Evolutionary conservation across 2,329 filamentous ascomycete genomes (phyloP).

Genomic region (Rutstroemia sp.): DNA sequence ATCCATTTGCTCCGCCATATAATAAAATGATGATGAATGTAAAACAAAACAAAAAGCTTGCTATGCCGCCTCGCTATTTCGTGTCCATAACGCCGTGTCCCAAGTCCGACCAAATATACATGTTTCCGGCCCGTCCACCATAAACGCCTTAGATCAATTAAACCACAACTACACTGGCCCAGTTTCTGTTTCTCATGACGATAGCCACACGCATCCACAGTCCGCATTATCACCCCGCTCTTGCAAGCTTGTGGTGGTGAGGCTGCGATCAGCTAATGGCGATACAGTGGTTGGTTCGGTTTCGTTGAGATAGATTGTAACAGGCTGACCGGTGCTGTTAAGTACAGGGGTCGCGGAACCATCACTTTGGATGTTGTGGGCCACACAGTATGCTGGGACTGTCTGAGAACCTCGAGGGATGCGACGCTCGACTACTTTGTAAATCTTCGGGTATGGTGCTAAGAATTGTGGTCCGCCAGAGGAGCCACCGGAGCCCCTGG

Average conservation of each 20-base stretch:
- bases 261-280: slow-evolving; percentile 8
- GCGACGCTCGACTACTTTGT: slow-evolving; percentile 61
- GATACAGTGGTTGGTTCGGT: slow-evolving; percentile 18
- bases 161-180: background rate
- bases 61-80: background rate
- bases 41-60: background rate
- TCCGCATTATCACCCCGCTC: background rate
- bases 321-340: slow-evolving; percentile 21
- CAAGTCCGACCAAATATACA: background rate
- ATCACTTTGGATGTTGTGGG: slow-evolving; percentile 52
- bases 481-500: too few species aligned
- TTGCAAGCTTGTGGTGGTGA: background rate
- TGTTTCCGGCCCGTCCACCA: background rate
- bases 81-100: background rate
- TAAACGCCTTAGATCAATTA: background rate
- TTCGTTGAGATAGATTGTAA: slow-evolving; percentile 25
- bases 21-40: too few species aligned
- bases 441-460: slow-evolving; percentile 44
- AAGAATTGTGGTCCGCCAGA: slow-evolving; percentile 18
- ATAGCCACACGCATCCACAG: slow-evolving; percentile 13
- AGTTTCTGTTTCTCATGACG: slow-evolving; percentile 2
- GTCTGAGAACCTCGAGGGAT: slow-evolving; percentile 18
- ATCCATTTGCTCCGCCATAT: too few species aligned
- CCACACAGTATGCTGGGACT: slow-evolving; percentile 53
- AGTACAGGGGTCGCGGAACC: slow-evolving; percentile 28